Conservation (phyloP, 371 early-diverging fungal genomes). For the Entomophthora muscae region DNA sequence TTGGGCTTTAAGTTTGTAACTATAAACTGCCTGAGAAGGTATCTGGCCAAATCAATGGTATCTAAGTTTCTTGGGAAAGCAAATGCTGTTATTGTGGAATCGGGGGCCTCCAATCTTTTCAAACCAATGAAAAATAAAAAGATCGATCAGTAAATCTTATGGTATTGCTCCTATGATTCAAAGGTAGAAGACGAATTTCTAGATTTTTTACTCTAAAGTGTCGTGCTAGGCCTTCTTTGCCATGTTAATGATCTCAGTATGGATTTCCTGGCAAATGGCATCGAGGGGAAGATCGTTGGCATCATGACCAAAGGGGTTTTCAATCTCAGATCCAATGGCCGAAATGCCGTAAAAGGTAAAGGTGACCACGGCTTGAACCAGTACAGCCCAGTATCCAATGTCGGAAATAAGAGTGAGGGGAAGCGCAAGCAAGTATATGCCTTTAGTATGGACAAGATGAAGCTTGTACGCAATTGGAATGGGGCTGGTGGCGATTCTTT, state of each 20-base stretch:
- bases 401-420: slow-evolving; percentile 33
- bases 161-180: no score
- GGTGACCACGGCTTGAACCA: slow-evolving; percentile 31
- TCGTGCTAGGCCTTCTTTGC: neutral
- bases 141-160: no score
- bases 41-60: no score
- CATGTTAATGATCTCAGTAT: neutral
- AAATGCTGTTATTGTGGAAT: no score
- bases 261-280: neutral
- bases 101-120: no score
- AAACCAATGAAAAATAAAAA: no score
- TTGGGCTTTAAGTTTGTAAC: no score
- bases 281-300: slow-evolving; percentile 33
- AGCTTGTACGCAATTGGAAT: slow-evolving; percentile 59
- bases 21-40: no score
- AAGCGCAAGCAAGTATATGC: slow-evolving; percentile 36
- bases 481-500: slow-evolving; percentile 57
- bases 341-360: slow-evolving; percentile 57
- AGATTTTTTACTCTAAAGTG: no score
- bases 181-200: no score
- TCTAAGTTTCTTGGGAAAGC: no score
- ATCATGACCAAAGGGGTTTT: slow-evolving; percentile 58
- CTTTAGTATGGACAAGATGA: slow-evolving; percentile 48
- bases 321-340: slow-evolving; percentile 41
- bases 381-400: slow-evolving; percentile 18